These are phyloP conservation scores for Haplographium delicatum DNA, from an alignment of 495 filamentous ascomycete genomes.

Conservation along the genomic window DNA sequence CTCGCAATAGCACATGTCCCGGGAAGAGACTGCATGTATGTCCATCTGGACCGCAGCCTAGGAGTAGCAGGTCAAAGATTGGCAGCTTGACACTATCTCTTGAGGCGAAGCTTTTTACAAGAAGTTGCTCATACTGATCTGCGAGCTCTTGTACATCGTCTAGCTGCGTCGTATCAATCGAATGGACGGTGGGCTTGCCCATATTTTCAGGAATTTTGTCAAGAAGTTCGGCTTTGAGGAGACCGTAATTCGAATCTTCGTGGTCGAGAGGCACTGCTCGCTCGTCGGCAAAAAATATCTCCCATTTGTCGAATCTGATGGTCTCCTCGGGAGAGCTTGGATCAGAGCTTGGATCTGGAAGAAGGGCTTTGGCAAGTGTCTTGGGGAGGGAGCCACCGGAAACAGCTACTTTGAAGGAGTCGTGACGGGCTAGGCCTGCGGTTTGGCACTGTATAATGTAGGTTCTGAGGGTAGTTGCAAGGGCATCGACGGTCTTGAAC, in stretches of 20 bases:
- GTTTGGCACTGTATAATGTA: constrained; percentile 80
- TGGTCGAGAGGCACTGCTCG: constrained; percentile 88
- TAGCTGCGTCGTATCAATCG: constrained; percentile 68
- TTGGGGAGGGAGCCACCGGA: constrained; percentile 92
- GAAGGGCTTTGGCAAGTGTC: constrained; percentile 73
- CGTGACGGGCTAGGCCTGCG: constrained; percentile 70
- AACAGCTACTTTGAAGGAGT: constrained; percentile 81
- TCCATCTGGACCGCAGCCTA: constrained; percentile 92
- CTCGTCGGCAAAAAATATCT: constrained; percentile 98
- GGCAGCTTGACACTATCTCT: constrained; percentile 86
- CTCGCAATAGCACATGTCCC: constrained; percentile 77
- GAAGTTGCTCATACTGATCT: constrained; percentile 85
- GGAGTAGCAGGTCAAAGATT: constrained; percentile 87
- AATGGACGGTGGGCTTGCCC: constrained; percentile 63
- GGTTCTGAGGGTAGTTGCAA: constrained; percentile 68
- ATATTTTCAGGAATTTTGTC: constrained; percentile 70
- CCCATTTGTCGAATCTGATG: constrained; percentile 80
- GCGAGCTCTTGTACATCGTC: constrained; percentile 87
- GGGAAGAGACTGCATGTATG: constrained; percentile 98
- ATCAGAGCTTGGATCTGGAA: constrained; percentile 52
- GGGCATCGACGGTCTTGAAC: constrained; percentile 59
- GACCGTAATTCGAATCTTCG: constrained; percentile 86
- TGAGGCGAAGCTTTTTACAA: constrained; percentile 76
- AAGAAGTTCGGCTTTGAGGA: constrained; percentile 81
- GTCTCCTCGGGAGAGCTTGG: constrained; percentile 55